Conservation (phyloP, 495 filamentous ascomycete genomes). For the Daldinia childiae region DNA sequence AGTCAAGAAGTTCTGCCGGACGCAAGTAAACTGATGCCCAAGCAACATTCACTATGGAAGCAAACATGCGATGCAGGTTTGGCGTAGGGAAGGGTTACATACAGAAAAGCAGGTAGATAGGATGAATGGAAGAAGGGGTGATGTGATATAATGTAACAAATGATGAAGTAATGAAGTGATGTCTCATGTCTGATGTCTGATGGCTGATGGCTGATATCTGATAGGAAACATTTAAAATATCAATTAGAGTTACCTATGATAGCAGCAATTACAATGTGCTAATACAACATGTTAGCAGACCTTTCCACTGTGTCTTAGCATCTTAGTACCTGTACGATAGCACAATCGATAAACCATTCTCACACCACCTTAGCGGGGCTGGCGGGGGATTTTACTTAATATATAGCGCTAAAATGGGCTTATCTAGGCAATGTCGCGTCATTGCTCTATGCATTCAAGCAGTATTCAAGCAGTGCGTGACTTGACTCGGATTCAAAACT, state of each 20-base stretch:
- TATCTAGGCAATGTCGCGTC: conserved; percentile 31
- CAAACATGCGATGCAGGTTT: conserved; percentile 12
- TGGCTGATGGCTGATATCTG: no score
- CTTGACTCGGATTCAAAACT: conserved; percentile 25
- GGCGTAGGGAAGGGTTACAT: conserved; percentile 9
- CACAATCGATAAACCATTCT: background rate
- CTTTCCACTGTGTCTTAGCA: background rate
- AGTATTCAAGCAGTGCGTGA: conserved; percentile 35
- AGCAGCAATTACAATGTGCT: background rate
- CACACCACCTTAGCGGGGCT: background rate
- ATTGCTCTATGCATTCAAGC: conserved; percentile 19
- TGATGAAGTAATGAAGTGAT: no score
- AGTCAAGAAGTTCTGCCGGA: conserved; percentile 22
- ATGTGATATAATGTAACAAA: background rate
- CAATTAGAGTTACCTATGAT: background rate
- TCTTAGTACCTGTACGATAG: background rate
- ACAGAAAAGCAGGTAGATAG: background rate
- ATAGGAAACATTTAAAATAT: background rate
- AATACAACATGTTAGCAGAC: background rate
- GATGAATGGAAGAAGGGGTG: conserved; percentile 11
- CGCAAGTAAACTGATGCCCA: conserved; percentile 31
- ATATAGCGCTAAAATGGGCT: conserved; percentile 22
- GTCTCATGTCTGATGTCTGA: no score
- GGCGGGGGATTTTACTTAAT: background rate
- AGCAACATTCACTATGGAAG: conserved; percentile 14